Conservation (phyloP, 208 protist genomes). For the Angomonas ambiguus region DNA sequence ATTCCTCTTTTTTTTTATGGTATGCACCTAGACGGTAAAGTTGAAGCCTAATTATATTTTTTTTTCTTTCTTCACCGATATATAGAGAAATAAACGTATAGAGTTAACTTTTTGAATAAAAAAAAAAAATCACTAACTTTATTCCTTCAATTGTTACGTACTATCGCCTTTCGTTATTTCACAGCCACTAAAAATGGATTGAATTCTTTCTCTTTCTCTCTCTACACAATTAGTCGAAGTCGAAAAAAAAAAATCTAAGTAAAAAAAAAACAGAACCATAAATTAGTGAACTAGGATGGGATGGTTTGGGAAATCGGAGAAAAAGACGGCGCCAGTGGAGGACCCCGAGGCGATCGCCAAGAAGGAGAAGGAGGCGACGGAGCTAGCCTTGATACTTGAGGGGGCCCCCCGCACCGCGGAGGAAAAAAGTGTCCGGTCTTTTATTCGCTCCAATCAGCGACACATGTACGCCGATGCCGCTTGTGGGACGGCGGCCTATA, state of each 20-base stretch:
- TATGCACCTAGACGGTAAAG: neutral
- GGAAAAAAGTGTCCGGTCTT: slow-evolving; percentile 15
- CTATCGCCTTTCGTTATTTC: neutral
- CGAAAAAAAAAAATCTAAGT: slow-evolving; percentile 2
- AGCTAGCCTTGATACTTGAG: slow-evolving; percentile 46
- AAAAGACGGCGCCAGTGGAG: neutral
- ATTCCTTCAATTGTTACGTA: neutral
- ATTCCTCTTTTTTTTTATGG: neutral
- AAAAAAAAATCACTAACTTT: too few species aligned
- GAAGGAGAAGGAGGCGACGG: slow-evolving; percentile 17
- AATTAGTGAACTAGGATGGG: too few species aligned
- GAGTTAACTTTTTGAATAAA: too few species aligned
- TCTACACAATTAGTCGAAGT: slow-evolving; percentile 3
- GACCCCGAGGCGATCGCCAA: neutral
- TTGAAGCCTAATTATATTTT: neutral
- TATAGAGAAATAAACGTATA: too few species aligned
- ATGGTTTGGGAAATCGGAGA: too few species aligned
- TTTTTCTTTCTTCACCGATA: slow-evolving; percentile 6
- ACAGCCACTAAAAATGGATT: too few species aligned
- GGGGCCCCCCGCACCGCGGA: slow-evolving; percentile 33
- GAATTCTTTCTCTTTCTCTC: slow-evolving; percentile 11
- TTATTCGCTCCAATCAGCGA: slow-evolving; percentile 46
- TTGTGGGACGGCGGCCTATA: slow-evolving; percentile 50
- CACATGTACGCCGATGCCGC: slow-evolving; percentile 55
- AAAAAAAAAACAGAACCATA: neutral